Base-by-base conservation (phyloP, 176 grass and related monocot species). In the Raddia distichophylla region DNA sequence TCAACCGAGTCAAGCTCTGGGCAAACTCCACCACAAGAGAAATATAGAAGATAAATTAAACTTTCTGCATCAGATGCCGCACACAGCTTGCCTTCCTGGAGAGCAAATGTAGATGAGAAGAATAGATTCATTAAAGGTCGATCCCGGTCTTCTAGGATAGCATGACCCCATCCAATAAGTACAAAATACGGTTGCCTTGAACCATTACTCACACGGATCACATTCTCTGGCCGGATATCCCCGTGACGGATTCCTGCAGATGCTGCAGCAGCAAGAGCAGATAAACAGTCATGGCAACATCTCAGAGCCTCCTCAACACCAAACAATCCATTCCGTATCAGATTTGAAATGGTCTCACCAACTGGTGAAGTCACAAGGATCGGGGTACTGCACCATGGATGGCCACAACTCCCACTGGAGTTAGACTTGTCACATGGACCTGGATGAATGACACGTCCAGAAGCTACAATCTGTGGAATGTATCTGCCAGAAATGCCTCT, bases 261-360 rank as follows among this genome's bases (percentile, higher is more conserved):
- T 16, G 96, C 87, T 75, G 91, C 82, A 65, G 82, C 80, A 67
- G 96, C 85, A 91, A 99, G 83, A 62, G 93, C 93, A 57, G 96
- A 91, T 52, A 99, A 88, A 77, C 93, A 99, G 54, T 99, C 96
- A 80, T 95, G 96, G 52, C 96, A 99, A 84, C 92, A 99, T 90
- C 93, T 91, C 59, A 99, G 79, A 52, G 96, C 96, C 22, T 99
- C 96, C 66, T 99, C 91, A 76, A 90, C 79, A 67, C 93, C 89
- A 60, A 99, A 95, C 67, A 99, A 86, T 49, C 96, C 96, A 16
- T 91, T 95, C 43, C 85, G 49, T 56, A 87, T 95, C 73, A 99
- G 82, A 91, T 86, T 93, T 47, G 90, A 95, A 82, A 95, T 69
- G 20, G 96, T 93, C 35, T 95, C 84, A 76, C 96, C 96, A 78